Evolutionary conservation across 2,329 filamentous ascomycete species (phyloP).

Genomic region (Colletotrichum shisoi): DNA sequence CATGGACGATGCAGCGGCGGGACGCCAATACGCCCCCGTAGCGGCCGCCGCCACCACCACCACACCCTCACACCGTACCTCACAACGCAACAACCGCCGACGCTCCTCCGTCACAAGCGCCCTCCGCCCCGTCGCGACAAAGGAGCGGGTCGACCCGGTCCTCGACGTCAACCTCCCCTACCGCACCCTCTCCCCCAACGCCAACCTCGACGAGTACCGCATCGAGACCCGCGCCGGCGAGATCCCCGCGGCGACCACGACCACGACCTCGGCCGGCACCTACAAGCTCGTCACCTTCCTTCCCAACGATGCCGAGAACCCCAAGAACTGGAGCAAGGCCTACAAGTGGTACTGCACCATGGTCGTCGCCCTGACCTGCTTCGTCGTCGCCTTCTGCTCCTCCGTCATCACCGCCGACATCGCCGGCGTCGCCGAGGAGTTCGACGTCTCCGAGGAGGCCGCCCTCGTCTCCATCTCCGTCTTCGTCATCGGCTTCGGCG

Average conservation of each 20-base stretch:
- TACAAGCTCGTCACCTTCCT: slow-evolving; percentile 71
- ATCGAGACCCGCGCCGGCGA: slow-evolving; percentile 68
- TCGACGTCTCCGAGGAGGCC: slow-evolving; percentile 75
- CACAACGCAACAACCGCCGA: slow-evolving; percentile 26
- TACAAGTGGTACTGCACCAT: slow-evolving; percentile 88
- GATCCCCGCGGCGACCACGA: slow-evolving; percentile 58
- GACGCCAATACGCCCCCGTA: slow-evolving; percentile 27
- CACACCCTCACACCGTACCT: background rate
- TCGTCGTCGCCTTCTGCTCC: slow-evolving; percentile 75
- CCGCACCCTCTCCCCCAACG: slow-evolving; percentile 66
- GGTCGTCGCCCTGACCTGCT: slow-evolving; percentile 79
- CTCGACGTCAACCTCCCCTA: slow-evolving; percentile 68
- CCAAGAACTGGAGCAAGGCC: slow-evolving; percentile 83
- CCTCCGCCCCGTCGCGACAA: slow-evolving; percentile 42
- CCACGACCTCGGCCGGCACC: slow-evolving; percentile 34
- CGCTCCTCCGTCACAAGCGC: slow-evolving; percentile 42
- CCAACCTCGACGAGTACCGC: slow-evolving; percentile 73
- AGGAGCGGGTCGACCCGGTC: slow-evolving; percentile 52
- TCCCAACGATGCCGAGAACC: slow-evolving; percentile 76
- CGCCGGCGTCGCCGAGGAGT: slow-evolving; percentile 67
- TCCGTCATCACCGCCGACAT: slow-evolving; percentile 82
- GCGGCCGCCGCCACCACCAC: background rate
- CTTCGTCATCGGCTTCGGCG: slow-evolving; percentile 82
- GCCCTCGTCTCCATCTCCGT: slow-evolving; percentile 75
- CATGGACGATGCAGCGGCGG: background rate